These are phyloP conservation scores for Populus tremula DNA, from an alignment of 345 rosid genomes.

Conservation along the genomic window DNA sequence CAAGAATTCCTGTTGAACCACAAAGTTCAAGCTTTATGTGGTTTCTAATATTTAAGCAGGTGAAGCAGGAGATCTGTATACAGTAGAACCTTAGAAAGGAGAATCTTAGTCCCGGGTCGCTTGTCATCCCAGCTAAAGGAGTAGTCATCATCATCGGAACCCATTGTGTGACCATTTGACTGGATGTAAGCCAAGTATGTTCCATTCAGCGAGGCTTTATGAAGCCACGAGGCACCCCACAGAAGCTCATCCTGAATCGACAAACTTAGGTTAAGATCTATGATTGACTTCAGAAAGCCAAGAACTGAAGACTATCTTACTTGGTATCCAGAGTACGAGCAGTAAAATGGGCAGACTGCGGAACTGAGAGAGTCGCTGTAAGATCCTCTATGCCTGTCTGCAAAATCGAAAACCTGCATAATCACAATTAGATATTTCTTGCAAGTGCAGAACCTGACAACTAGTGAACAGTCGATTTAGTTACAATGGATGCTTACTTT, in stretches of 20 bases:
- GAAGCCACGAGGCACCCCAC: constrained; percentile 99
- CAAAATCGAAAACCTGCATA: constrained; percentile 69
- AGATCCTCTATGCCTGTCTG: constrained; percentile 62
- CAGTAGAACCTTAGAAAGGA: constrained; percentile 69
- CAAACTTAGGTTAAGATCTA: neutral
- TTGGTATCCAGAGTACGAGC: constrained; percentile 65
- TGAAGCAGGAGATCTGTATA: neutral
- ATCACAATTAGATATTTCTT: constrained; percentile 4
- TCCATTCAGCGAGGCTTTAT: constrained; percentile 69
- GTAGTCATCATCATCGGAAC: constrained; percentile 79
- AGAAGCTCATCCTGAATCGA: constrained; percentile 76
- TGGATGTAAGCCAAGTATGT: constrained; percentile 70
- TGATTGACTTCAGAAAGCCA: neutral
- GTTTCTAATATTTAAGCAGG: neutral
- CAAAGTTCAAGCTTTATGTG: neutral
- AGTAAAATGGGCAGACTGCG: constrained; percentile 79
- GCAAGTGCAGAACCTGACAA: neutral
- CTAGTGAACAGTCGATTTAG: neutral
- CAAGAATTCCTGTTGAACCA: constrained; percentile 46
- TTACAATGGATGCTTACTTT: constrained; percentile 27
- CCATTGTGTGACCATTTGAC: constrained; percentile 71
- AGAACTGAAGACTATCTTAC: constrained; percentile 31
- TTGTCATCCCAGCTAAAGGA: constrained; percentile 99
- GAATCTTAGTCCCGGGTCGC: constrained; percentile 83
- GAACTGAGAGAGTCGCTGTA: constrained; percentile 58